Base-by-base conservation (phyloP, 768 basidiomycete species). In the Amanita polypyramis region DNA sequence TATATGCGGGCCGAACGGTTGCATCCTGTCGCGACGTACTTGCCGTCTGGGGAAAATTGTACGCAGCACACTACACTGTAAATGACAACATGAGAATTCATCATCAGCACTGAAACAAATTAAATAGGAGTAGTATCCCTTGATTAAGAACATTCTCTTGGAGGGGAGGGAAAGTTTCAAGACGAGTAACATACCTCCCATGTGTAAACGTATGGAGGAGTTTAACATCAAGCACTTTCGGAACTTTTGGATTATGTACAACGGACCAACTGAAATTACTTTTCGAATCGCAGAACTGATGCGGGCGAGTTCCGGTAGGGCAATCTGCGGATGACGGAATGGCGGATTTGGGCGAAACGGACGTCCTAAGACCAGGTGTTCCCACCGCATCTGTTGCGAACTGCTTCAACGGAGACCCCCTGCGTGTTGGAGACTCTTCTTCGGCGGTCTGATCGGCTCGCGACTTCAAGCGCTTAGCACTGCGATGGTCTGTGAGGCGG, bases 1-100 rank as follows among this genome's bases (percentile, higher is more conserved):
- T 88, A 98, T 50, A 99, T 92, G 63, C 96, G 95, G 15, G 93
- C 92, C 0, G 88, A 89, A 19, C 88, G 73, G 63, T 96, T 95
- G 65, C 89, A 95, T 12, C 93, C 93, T 14, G 92, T 94, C 4
- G 87, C 95, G 29, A 98, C 75, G 56, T 74, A 87, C 62, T 85
- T 87, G 23, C 95, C 95, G 61, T 98, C 92, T 11, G 86, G 79
- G 5, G 92, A 95, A 66, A 98, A 97, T 53, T 85, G 79, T 15
- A 98, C 95, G 60, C 94, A 96, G 62, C 95, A 98, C 0, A 76
- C 74, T 12, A 76, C 74, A 39, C 75, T 77, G 47, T 25, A 54
- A 43, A 44, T 23, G 25, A 27, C 25, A 30, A 30, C 51, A 46
- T 2, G 19, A 35, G 29, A 47, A 34, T 6, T 27, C 12, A 21